Base-by-base conservation (phyloP, 1,284 basidiomycete genomes). In the Takashimella koratensis region DNA sequence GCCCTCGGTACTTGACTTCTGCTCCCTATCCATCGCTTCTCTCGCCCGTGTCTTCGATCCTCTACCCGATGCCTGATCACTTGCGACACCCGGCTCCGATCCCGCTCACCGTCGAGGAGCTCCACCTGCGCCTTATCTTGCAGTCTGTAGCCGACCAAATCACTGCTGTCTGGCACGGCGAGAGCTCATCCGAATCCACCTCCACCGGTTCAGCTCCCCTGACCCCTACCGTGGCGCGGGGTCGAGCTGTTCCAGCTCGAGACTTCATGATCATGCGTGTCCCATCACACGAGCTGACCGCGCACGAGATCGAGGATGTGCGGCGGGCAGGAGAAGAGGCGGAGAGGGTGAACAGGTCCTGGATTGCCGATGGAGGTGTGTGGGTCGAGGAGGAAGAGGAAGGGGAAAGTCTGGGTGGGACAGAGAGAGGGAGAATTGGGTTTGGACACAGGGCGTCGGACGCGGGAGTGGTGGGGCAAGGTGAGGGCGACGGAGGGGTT, bases 291-390 rank as follows among this genome's bases (percentile, higher is more conserved):
- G 73, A 75, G 51, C 52, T 74, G n/a, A 63, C 58, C 2, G 47
- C 59, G 2, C n/a, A 21, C 4, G 75, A 76, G 55, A 21, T 52
- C 13, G 56, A 63, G 20, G 61, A 83, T 65, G 87, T 95, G 84
- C 78, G 82, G 5, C 85, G 87, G 65, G 81, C 84, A 12, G 82
- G 85, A 23, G 79, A 82, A 51, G 84, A 91, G 71, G 84, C 84
- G n/a, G 83, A 86, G 52, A 66, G 75, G 12, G 75, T 87, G 46
- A 90, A 86, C 45, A 45, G 36, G 24, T 48, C 47, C 26, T 75
- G 71, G 71, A 57, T 57, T 19, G 52, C 59, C 27, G 20, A 62
- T 49, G 67, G 66, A 1, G 70, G 72, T 2, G 53, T 62, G 12
- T 67, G 60, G 62, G 52, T 68, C 5, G 47, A 53, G 16, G 57